Percentiles rank a stretch among this genome's conserved stretches.
Conservation (phyloP, 306 rosid genomes). For the Cucumis hystrix region DNA sequence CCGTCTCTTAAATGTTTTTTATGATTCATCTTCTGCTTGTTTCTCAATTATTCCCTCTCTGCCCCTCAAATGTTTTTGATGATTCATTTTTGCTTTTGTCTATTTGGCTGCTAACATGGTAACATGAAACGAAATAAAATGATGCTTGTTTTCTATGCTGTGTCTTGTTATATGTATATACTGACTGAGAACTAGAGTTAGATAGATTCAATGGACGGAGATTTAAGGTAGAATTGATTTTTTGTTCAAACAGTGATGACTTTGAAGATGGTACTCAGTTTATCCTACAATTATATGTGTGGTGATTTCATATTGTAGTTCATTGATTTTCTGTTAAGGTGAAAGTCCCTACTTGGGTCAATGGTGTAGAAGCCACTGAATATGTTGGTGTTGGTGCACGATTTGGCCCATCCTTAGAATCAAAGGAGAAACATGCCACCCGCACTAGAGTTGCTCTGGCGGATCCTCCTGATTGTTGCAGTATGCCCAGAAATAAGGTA, state of each 20-base stretch:
- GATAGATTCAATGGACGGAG: not conserved
- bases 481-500: conserved; percentile 48
- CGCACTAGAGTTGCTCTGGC: conserved; percentile 80
- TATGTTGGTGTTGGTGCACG: conserved; percentile 98
- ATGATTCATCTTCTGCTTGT: not conserved
- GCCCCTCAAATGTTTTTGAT: not conserved
- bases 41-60: not conserved
- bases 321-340: conserved; percentile 32
- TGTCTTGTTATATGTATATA: not conserved
- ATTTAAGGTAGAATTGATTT: not conserved
- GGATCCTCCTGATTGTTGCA: conserved; percentile 95
- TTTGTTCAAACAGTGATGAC: not conserved
- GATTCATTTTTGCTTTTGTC: not conserved
- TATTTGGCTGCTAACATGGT: not conserved
- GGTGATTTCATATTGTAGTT: not conserved
- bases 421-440: conserved; percentile 81
- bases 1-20: not conserved
- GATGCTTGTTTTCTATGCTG: not conserved
- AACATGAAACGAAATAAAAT: not conserved
- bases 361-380: conserved; percentile 43
- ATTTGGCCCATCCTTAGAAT: conserved; percentile 79
- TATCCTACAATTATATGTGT: not conserved
- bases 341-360: conserved; percentile 79
- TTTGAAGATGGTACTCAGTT: not conserved
- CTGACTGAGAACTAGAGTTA: not conserved